These are phyloP conservation scores for Eutrema heterophyllum DNA, from an alignment of 345 rosid species.

Conservation along the genomic window DNA sequence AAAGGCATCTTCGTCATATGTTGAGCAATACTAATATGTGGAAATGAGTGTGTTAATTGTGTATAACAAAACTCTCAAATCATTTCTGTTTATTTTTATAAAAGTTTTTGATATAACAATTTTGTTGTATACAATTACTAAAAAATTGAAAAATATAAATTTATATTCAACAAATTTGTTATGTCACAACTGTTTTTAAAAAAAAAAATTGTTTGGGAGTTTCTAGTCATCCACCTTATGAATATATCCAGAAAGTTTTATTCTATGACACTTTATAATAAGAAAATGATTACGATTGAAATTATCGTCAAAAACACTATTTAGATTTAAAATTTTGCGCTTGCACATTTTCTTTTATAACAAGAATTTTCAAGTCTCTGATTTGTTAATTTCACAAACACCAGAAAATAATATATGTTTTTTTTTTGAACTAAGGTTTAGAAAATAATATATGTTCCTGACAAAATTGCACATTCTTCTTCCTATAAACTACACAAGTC, in stretches of 20 bases:
- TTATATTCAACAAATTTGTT: neutral
- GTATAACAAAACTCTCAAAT: neutral
- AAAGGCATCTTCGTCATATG: neutral
- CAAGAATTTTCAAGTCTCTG: too few species aligned
- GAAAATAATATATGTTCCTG: neutral
- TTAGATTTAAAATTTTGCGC: neutral
- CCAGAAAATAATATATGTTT: too few species aligned
- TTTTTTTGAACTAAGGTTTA: too few species aligned
- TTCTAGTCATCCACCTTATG: neutral
- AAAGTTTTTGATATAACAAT: too few species aligned
- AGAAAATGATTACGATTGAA: neutral
- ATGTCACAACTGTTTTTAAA: neutral
- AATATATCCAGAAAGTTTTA: too few species aligned
- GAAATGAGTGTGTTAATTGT: constrained; percentile 4
- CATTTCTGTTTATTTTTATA: too few species aligned
- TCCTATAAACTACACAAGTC: neutral
- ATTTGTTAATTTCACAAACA: neutral
- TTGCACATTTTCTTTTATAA: neutral
- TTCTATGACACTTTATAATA: neutral
- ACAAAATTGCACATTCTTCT: neutral
- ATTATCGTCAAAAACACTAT: neutral
- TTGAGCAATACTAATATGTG: neutral
- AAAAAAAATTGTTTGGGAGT: neutral
- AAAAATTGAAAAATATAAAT: neutral
- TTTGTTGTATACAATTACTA: too few species aligned